phyloP scores from a whole-genome alignment of 2,329 filamentous ascomycete genomes.

The Tympanopsis confertula region DNA sequence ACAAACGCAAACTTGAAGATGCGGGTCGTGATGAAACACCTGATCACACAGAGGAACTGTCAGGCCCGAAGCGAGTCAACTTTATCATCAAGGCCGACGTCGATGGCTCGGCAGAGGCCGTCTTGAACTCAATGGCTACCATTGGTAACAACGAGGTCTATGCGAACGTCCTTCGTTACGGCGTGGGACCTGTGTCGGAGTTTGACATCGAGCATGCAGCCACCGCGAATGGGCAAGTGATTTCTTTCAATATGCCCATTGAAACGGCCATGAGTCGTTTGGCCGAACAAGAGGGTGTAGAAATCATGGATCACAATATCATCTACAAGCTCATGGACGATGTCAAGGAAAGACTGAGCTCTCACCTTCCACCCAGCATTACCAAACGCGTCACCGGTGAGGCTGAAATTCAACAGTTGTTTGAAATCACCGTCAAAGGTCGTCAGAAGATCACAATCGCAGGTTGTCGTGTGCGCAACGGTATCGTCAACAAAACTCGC shows the following conservation, averaged over 20 bases:
- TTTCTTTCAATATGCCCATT: conserved; percentile 74
- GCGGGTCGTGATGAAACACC: conserved; percentile 21
- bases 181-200: conserved; percentile 68
- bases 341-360: conserved; percentile 55
- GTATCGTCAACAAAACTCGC: conserved; percentile 49
- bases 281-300: conserved; percentile 62
- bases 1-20: conserved; percentile 4
- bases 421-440: conserved; percentile 71
- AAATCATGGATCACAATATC: conserved; percentile 73
- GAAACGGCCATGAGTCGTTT: conserved; percentile 55
- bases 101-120: conserved; percentile 83
- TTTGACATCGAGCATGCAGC: conserved; percentile 83
- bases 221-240: conserved; percentile 61
- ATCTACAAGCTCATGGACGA: conserved; percentile 74
- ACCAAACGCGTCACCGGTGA: conserved; percentile 69
- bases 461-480: conserved; percentile 79
- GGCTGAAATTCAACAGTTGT: conserved; percentile 73
- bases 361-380: conserved; percentile 55
- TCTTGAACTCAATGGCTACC: conserved; percentile 63
- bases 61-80: conserved; percentile 46
- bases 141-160: conserved; percentile 77
- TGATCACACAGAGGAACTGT: conserved; percentile 16
- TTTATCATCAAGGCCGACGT: conserved; percentile 91
- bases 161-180: conserved; percentile 64
- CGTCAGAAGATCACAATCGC: conserved; percentile 65